Evolutionary conservation across 2,329 filamentous ascomycete species (phyloP), one percentile per base, ranked within the genome.

Genomic region (Fusarium concolor): DNA sequence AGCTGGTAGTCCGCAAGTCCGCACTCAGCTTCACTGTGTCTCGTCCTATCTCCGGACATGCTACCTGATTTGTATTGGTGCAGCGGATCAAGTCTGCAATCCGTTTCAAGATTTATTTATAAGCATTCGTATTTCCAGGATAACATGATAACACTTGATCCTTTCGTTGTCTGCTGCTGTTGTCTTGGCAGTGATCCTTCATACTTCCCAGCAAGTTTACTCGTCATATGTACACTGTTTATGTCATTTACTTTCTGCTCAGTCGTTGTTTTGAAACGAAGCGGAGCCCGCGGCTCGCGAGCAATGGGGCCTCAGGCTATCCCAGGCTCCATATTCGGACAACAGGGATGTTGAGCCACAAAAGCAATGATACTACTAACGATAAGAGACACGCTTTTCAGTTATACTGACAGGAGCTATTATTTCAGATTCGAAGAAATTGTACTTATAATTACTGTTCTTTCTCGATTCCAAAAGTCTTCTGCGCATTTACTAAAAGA

Each of bases 31-130:
- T n/a, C 3, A 10, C 7, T 18, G 18, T n/a, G 29, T 18, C 15
- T 33, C 43, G 5, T 33, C 6, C 15, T 35, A 26, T 52, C 20
- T 0, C 5, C 57, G 56, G 56, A 29, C 15, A 10, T 29, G 10
- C 18, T 61, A 42, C 56, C 56, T 44, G 24, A 44, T 61, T 8
- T 33, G 57, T 39, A 5, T 10, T 61, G 44, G 55, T 18, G 44
- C 31, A 26, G 10, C 5, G 15, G 7, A 35, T n/a, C 12, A 33
- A 24, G 11, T n/a, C n/a, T n/a, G n/a, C n/a, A n/a, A n/a, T n/a
- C n/a, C n/a, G n/a, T 5, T 14, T 38, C 28, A 26, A 8, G 22
- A 24, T 24, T 4, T 17, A 60, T 43, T 53, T 60, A 10, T 60
- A 29, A 53, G 31, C 22, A 15, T 17, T 24, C 22, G 22, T 24